These are phyloP conservation scores for Ustilaginoidea virens DNA, from an alignment of 2,329 filamentous ascomycete species.

Conservation along the genomic window DNA sequence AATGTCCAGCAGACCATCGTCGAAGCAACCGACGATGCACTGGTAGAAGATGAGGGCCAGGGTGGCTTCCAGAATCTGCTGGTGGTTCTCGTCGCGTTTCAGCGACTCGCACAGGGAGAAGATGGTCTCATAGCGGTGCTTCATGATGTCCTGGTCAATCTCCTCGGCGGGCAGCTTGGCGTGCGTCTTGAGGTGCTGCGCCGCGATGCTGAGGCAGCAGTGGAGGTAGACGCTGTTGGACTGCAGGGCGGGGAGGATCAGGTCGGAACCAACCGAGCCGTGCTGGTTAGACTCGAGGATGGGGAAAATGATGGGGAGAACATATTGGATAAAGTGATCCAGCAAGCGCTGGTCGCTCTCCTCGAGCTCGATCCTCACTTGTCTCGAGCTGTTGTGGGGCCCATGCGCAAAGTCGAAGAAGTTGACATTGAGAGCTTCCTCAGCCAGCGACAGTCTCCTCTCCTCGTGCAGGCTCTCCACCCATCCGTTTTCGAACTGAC, in stretches of 20 bases:
- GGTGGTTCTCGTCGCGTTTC: conserved; percentile 64
- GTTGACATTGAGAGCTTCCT: conserved; percentile 56
- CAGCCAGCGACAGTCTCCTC: conserved; percentile 47
- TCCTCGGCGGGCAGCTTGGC: conserved; percentile 47
- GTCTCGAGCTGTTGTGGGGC: conserved; percentile 43
- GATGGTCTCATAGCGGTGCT: conserved; percentile 79
- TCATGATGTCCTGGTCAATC: conserved; percentile 81
- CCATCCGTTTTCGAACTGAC: conserved; percentile 51
- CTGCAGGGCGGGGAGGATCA: conserved; percentile 77
- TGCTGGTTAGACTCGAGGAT: conserved; percentile 83
- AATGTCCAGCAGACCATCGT: conserved; percentile 78
- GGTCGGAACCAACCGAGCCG: conserved; percentile 62
- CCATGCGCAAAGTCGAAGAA: conserved; percentile 72
- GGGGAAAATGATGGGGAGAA: conserved; percentile 80
- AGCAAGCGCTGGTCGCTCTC: conserved; percentile 77
- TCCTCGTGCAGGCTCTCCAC: conserved; percentile 19
- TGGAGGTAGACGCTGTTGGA: conserved; percentile 89
- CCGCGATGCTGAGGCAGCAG: conserved; percentile 86
- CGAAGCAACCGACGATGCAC: conserved; percentile 72
- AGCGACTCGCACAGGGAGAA: conserved; percentile 73
- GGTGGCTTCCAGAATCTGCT: conserved; percentile 80
- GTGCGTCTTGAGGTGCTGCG: conserved; percentile 77
- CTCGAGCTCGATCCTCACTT: conserved; percentile 67
- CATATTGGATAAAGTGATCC: conserved; percentile 80
- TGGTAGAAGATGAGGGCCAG: conserved; percentile 95